phyloP scores from a whole-genome alignment of 2,329 filamentous ascomycete genomes.

The Zasmidium cellare region DNA sequence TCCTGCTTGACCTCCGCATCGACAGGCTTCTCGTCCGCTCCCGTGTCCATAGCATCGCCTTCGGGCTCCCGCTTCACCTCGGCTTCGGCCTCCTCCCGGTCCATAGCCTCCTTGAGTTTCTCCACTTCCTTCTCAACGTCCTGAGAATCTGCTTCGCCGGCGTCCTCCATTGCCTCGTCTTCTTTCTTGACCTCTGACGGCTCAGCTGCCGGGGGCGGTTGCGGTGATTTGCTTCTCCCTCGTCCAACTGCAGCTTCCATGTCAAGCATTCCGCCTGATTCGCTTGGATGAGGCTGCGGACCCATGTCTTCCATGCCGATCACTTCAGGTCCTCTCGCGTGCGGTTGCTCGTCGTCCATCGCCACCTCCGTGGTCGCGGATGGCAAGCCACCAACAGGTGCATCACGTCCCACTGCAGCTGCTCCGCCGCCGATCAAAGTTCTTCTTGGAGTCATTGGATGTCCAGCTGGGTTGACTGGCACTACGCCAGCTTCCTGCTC shows the following conservation, averaged over 20 bases:
- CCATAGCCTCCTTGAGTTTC: conserved; percentile 19
- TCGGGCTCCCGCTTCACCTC: conserved; percentile 11
- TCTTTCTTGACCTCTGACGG: not conserved
- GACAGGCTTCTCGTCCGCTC: not conserved
- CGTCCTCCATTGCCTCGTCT: conserved; percentile 6
- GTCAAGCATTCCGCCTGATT: conserved; percentile 31
- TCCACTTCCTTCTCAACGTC: conserved; percentile 23
- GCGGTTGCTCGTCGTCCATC: conserved; percentile 58
- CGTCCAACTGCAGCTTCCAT: conserved; percentile 44
- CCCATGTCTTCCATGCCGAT: conserved; percentile 88
- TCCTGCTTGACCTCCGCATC: not conserved
- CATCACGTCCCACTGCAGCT: conserved; percentile 27
- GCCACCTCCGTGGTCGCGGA: conserved; percentile 27
- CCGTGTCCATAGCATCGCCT: conserved; percentile 1
- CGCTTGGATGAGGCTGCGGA: conserved; percentile 54
- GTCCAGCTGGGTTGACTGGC: conserved; percentile 43
- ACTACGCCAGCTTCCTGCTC: conserved; percentile 82
- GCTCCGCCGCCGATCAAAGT: conserved; percentile 26
- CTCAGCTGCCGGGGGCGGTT: conserved; percentile 11
- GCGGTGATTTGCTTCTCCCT: conserved; percentile 28
- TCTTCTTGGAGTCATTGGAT: conserved; percentile 33
- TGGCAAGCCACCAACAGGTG: not conserved
- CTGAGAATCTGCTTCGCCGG: conserved; percentile 12
- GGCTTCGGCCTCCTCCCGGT: conserved; percentile 27
- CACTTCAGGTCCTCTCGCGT: conserved; percentile 79